Conservation (phyloP, 345 rosid genomes). For the Lumnitzera littorea region DNA sequence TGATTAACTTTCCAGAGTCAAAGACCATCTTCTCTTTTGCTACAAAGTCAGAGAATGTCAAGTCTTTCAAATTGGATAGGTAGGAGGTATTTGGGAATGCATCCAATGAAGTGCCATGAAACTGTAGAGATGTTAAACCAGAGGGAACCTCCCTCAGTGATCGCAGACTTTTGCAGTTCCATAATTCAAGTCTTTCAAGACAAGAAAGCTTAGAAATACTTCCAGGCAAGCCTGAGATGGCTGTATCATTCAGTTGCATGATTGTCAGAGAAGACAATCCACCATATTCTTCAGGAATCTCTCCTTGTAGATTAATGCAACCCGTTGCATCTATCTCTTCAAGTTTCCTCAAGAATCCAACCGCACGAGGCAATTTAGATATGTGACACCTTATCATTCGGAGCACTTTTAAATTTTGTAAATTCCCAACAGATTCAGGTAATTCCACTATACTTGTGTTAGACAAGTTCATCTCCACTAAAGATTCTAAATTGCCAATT, state of each 20-base stretch:
- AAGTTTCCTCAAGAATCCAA: constrained; percentile 17
- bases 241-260: constrained; percentile 9
- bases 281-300: constrained; percentile 13
- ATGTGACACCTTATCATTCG: constrained; percentile 12
- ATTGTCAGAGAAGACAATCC: constrained; percentile 5
- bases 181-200: constrained; percentile 13
- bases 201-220: constrained; percentile 10
- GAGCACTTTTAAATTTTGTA: constrained; percentile 10
- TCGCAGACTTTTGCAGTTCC: constrained; percentile 9
- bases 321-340: constrained; percentile 19
- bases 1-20: no score
- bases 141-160: constrained; percentile 11
- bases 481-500: constrained; percentile 11
- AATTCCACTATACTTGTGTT: constrained; percentile 14
- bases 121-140: constrained; percentile 10
- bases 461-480: constrained; percentile 13
- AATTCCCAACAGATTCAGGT: constrained; percentile 8
- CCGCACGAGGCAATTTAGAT: constrained; percentile 7
- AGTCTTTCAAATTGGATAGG: constrained; percentile 10
- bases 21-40: no score
- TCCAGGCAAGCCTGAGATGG: constrained; percentile 4
- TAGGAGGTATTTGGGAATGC: constrained; percentile 11
- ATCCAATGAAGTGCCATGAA: constrained; percentile 15
- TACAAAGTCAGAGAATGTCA: not conserved
- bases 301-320: constrained; percentile 13